Evolutionary conservation across 2,329 filamentous ascomycete species (phyloP).

Genomic region (Penicillium sp.): DNA sequence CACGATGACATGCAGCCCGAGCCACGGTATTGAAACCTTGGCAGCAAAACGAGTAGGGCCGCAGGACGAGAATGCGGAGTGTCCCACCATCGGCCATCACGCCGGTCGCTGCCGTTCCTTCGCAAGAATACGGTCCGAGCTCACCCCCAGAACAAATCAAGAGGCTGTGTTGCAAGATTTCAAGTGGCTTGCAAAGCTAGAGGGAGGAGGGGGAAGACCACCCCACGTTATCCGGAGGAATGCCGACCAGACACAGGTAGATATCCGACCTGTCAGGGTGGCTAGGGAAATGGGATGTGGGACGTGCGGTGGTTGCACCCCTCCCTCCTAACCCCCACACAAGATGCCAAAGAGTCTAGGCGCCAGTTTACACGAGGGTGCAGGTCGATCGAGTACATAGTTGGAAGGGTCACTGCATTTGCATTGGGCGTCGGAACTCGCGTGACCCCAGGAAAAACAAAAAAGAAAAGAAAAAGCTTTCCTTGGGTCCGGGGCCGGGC

Average conservation of each 20-base stretch:
- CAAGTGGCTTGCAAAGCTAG: neutral
- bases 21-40: neutral
- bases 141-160: constrained; percentile 5
- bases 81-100: constrained; percentile 11
- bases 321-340: no score
- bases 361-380: neutral
- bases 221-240: constrained; percentile 15
- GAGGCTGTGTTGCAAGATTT: neutral
- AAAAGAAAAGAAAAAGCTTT: neutral
- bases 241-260: constrained; percentile 3
- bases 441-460: neutral
- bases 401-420: neutral
- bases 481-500: constrained; percentile 12
- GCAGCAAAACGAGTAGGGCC: neutral
- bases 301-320: constrained; percentile 12
- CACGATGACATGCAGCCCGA: neutral
- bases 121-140: constrained; percentile 6
- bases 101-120: constrained; percentile 5
- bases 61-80: constrained; percentile 10
- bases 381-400: constrained; percentile 4
- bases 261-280: constrained; percentile 2
- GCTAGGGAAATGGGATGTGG: neutral
- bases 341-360: neutral
- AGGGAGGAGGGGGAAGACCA: neutral
- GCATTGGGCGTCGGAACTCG: neutral